These are phyloP conservation scores for Lipomyces oligophaga DNA, from an alignment of 805 yeast genomes.

Conservation along the genomic window DNA sequence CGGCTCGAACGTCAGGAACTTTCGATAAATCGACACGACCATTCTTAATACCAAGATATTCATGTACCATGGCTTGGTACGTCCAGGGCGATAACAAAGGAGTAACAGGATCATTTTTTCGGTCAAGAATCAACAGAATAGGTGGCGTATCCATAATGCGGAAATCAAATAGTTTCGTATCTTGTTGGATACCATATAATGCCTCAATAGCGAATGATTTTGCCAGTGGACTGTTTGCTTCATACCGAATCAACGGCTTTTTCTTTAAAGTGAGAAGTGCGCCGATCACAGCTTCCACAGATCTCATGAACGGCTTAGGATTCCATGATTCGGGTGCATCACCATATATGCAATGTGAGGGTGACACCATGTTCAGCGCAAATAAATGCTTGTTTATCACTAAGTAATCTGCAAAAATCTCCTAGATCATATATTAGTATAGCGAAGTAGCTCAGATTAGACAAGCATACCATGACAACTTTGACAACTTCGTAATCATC, in stretches of 20 bases:
- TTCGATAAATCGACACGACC: slow-evolving; percentile 69
- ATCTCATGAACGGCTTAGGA: slow-evolving; percentile 43
- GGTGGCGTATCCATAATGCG: slow-evolving; percentile 65
- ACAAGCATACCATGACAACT: slow-evolving; percentile 48
- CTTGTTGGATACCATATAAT: slow-evolving; percentile 36
- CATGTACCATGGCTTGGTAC: slow-evolving; percentile 96
- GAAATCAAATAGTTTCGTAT: slow-evolving; percentile 61
- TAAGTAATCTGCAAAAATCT: slow-evolving; percentile 78
- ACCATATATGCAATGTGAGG: slow-evolving; percentile 37
- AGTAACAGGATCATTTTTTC: slow-evolving; percentile 88
- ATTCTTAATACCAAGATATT: slow-evolving; percentile 74
- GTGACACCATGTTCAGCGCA: slow-evolving; percentile 41
- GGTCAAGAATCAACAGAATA: slow-evolving; percentile 67
- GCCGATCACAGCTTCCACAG: slow-evolving; percentile 49
- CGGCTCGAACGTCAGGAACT: slow-evolving; percentile 55
- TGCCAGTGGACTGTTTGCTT: slow-evolving; percentile 61
- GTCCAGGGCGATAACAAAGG: slow-evolving; percentile 96
- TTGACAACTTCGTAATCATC: slow-evolving; percentile 80
- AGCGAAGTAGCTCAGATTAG: neutral
- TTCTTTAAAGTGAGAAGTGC: slow-evolving; percentile 66
- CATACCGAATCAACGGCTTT: slow-evolving; percentile 77
- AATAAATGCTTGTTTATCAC: slow-evolving; percentile 69
- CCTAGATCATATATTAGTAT: slow-evolving; percentile 37
- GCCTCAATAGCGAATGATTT: slow-evolving; percentile 63
- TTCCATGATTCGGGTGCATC: slow-evolving; percentile 47